A percentile compares a stretch with the other conserved stretches of the same genome.
Evolutionary conservation across 2,329 filamentous ascomycete genomes (phyloP).

Genomic region (Zasmidium angulare): DNA sequence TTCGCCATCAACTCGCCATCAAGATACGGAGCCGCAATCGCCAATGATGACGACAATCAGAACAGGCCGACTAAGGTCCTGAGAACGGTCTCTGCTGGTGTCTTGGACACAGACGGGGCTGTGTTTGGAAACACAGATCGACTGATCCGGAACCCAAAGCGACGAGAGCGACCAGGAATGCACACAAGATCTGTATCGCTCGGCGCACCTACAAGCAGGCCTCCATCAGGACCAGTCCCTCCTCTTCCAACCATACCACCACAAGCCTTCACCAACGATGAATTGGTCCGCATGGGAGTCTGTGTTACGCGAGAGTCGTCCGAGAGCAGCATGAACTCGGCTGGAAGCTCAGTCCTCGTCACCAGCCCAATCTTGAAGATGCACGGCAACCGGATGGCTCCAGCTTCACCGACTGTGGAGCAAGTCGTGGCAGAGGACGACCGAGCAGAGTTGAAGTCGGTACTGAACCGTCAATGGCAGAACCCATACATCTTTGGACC

Average conservation of each 20-base stretch:
- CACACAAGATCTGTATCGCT: slow-evolving; percentile 36
- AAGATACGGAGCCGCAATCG: slow-evolving; percentile 25
- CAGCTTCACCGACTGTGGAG: slow-evolving; percentile 29
- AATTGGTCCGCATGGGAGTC: slow-evolving; percentile 16
- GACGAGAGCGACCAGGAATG: slow-evolving; percentile 19
- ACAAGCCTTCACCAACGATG: slow-evolving; percentile 5
- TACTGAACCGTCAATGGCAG: slow-evolving; percentile 38
- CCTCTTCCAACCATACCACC: slow-evolving; percentile 40
- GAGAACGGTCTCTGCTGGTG: slow-evolving; percentile 31
- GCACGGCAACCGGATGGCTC: slow-evolving; percentile 16
- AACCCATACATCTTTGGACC: slow-evolving; percentile 35
- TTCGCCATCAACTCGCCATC: slow-evolving; percentile 29
- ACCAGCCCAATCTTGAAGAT: slow-evolving; percentile 37
- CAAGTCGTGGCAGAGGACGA: slow-evolving; percentile 28
- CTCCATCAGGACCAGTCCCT: slow-evolving; percentile 44
- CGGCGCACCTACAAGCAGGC: slow-evolving; percentile 37
- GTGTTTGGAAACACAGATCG: slow-evolving; percentile 13
- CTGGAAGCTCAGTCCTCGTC: slow-evolving; percentile 42
- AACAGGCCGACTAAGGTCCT: slow-evolving; percentile 8
- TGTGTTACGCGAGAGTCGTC: slow-evolving; percentile 37
- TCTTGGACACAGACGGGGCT: slow-evolving; percentile 21
- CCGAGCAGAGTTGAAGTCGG: slow-evolving; percentile 36
- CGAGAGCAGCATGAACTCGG: slow-evolving; percentile 43
- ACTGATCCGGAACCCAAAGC: slow-evolving; percentile 10
- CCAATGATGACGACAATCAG: slow-evolving; percentile 16